Evolutionary conservation across 352 stramenopile species (phyloP).

Genomic region (Globisporangium acanthophoron): DNA sequence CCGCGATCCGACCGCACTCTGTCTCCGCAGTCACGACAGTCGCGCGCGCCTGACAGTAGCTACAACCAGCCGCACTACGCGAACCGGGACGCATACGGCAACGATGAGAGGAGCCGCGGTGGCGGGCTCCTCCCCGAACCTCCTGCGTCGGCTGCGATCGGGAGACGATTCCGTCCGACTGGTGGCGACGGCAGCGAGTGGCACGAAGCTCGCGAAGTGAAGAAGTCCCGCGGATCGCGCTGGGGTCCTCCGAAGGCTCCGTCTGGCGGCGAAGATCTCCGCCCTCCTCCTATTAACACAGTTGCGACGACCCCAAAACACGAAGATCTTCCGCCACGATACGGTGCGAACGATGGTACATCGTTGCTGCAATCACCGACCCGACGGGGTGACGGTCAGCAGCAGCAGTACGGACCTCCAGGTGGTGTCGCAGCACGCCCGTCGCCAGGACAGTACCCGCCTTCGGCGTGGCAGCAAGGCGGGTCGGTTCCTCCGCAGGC

Average conservation of each 20-base stretch:
- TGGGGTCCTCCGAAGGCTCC: slow-evolving; percentile 57
- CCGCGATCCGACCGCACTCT: slow-evolving; percentile 1
- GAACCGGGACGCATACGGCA: slow-evolving; percentile 1
- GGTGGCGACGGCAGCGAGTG: slow-evolving; percentile 22
- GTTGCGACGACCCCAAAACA: slow-evolving; percentile 2
- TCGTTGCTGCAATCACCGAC: too few species aligned
- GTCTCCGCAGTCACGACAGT: not conserved
- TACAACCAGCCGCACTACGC: not conserved
- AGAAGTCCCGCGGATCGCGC: slow-evolving; percentile 62
- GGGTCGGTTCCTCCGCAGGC: too few species aligned
- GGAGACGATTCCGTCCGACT: slow-evolving; percentile 17
- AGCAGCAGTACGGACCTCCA: too few species aligned
- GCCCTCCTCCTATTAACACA: slow-evolving; percentile 48
- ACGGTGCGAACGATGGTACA: too few species aligned
- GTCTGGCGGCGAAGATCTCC: slow-evolving; percentile 21
- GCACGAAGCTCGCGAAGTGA: slow-evolving; percentile 36
- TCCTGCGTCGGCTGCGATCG: slow-evolving; percentile 9
- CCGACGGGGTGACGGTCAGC: too few species aligned
- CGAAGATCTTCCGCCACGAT: not conserved
- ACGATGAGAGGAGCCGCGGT: slow-evolving; percentile 6
- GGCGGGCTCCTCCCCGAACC: slow-evolving; percentile 5
- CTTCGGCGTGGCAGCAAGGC: too few species aligned
- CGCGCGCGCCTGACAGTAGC: not conserved
- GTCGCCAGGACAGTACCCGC: too few species aligned
- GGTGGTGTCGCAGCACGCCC: too few species aligned